Base-by-base conservation (phyloP, 148 eudicot genomes). In the Vaccinium corymbosum region DNA sequence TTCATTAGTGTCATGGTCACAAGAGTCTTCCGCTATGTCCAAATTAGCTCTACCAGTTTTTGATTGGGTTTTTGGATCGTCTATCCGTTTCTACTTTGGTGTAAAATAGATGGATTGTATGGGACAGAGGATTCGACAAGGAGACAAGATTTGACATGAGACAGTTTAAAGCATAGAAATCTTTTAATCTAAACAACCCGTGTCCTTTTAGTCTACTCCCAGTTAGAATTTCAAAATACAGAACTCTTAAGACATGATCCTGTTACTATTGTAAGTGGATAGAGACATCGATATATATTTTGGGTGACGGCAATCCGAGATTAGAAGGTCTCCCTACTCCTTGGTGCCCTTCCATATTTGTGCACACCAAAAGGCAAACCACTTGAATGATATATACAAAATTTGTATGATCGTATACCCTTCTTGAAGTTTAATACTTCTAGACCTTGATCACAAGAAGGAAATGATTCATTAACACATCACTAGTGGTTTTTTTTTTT, bases 311-410 rank as follows among this genome's bases (percentile, higher is more conserved):
- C 42, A 38, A 38, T 38, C 42, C 42, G 42, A 38, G 42, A 38
- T 38, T 38, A 38, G 42, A 38, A 38, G 42, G 42, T 38, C 42
- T 38, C 42, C 4, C 42, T 38, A 38, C 42, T 38, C 42, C 42
- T 38, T 38, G 42, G 5, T 38, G 42, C 5, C 42, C 42, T 38
- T 38, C 42, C 42, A 38, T 38, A 38, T 38, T 38, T 38, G 42
- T 38, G 42, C 42, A 38, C 42, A 38, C 46, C 81, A 29, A 29
- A 71, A 53, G 71, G 80, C 46, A 12, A 29, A 32, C 35, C 75
- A 50, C 74, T 83, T 83, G 32, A 80, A 56, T 56, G 38, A 73
- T 76, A 27, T 46, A 53, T 35, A 55, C 83, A 79, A 71, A 84
- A 22, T 71, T 80, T 80, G 86, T 16, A 64, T 78, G 82, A 15